Base-by-base conservation (phyloP, 2,329 filamentous ascomycete genomes). In the Daldinia sp. region DNA sequence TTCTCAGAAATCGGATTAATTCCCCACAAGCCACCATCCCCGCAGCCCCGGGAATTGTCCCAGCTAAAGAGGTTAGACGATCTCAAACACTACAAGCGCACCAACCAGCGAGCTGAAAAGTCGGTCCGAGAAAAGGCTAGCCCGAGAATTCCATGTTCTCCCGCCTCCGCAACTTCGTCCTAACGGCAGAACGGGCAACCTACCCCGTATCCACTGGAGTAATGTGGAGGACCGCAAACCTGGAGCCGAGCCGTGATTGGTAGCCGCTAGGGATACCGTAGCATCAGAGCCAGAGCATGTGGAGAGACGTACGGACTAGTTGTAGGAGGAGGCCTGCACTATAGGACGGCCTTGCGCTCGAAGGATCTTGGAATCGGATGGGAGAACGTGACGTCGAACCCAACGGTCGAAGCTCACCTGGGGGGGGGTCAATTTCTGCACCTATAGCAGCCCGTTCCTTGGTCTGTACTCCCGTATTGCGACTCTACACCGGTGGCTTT, bases 371-470 rank as follows among this genome's bases (percentile, higher is more conserved):
- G 48, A 45, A 55, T 32, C 43, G 25, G 15, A 55, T 15, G 37
- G 58, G 41, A n/a, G n/a, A 55, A 67, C 54, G 64, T 61, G 61
- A 67, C 56, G 62, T 61, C 56, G 48, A 56, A 45, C 50, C 58
- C 56, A 63, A 61, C 37, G 45, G 41, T 45, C 19, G n/a, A 41
- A 58, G 57, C 53, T 66, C 37, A 61, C 60, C 59, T 57, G 29
- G 48, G 52, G 35, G 54, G 29, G 48, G 52, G 35, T 37, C 35
- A 66, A 60, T 64, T 66, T 66, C 51, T 62, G 63, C 66, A 64
- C 66, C 66, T 66, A 68, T 68, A 32, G 63, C 60, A 66, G 60
- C 60, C 17, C 50, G 49, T 52, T n/a, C n/a, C 19, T 25, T 51
- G 29, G 45, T 51, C 63, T 30, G 47, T 29, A 13, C 48, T 39